Evolutionary conservation across 2,329 filamentous ascomycete species (phyloP).

Genomic region (Ophiostoma tasmaniense): DNA sequence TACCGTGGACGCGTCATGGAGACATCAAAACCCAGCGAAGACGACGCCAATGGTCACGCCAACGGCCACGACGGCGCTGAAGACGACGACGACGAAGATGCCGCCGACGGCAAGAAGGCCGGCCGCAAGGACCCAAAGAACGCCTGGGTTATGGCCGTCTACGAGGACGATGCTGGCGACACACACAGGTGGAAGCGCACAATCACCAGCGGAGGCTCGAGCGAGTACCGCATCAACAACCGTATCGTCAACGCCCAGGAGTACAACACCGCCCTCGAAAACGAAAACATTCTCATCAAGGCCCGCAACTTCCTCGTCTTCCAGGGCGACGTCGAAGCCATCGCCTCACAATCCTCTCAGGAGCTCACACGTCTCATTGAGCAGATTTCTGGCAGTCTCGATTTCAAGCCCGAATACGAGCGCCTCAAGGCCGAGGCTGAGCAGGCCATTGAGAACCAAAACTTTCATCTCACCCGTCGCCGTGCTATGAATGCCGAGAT

Average conservation of each 20-base stretch:
- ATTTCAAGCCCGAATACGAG: slow-evolving; percentile 92
- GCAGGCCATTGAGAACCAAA: slow-evolving; percentile 79
- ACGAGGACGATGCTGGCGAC: slow-evolving; percentile 92
- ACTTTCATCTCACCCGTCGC: slow-evolving; percentile 77
- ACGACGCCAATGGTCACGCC: slow-evolving; percentile 45
- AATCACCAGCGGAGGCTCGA: slow-evolving; percentile 80
- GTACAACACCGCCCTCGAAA: slow-evolving; percentile 87
- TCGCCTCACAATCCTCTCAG: slow-evolving; percentile 88
- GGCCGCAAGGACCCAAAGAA: slow-evolving; percentile 80
- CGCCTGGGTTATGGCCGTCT: slow-evolving; percentile 98
- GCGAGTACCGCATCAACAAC: slow-evolving; percentile 96
- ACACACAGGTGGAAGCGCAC: slow-evolving; percentile 93
- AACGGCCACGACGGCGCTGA: slow-evolving; percentile 57
- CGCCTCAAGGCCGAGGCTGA: slow-evolving; percentile 78
- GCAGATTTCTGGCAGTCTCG: slow-evolving; percentile 92
- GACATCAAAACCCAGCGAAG: slow-evolving; percentile 85
- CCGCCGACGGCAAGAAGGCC: slow-evolving; percentile 48
- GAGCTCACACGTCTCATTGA: slow-evolving; percentile 91
- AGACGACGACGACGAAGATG: slow-evolving; percentile 41
- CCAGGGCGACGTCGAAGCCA: slow-evolving; percentile 94
- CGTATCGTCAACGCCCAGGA: slow-evolving; percentile 77
- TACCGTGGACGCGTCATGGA: slow-evolving; percentile 92
- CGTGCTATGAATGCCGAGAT: slow-evolving; percentile 96
- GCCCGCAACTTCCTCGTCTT: slow-evolving; percentile 97
- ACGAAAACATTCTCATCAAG: slow-evolving; percentile 95